phyloP scores from a whole-genome alignment of 2,329 filamentous ascomycete species.

The Paracoccidioides brasiliensis region DNA sequence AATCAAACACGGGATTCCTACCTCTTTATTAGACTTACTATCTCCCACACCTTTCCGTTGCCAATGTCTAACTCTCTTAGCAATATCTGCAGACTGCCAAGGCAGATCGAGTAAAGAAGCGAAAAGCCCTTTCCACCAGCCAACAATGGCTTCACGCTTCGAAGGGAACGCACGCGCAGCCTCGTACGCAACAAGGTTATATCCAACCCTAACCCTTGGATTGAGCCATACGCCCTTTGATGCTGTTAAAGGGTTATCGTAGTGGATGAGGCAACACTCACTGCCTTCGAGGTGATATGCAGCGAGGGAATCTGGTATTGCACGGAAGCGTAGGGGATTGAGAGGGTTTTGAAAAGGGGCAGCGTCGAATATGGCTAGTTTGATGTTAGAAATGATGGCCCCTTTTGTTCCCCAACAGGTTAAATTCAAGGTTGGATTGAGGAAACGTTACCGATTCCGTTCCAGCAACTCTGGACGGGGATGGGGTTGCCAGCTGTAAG shows the following conservation, averaged over 20 bases:
- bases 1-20: constrained; percentile 42
- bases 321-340: constrained; percentile 46
- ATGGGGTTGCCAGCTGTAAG: constrained; percentile 5
- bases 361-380: constrained; percentile 9
- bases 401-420: constrained; percentile 6
- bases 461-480: constrained; percentile 11
- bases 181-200: constrained; percentile 18
- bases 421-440: constrained; percentile 3
- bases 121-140: constrained; percentile 43
- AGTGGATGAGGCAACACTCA: constrained; percentile 55
- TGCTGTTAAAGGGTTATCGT: constrained; percentile 23
- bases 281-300: constrained; percentile 50
- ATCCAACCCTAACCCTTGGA: constrained; percentile 28
- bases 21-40: constrained; percentile 28
- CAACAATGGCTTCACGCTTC: constrained; percentile 36
- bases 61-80: constrained; percentile 27
- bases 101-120: constrained; percentile 26
- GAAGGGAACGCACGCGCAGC: constrained; percentile 41
- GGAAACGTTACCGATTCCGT: constrained; percentile 5
- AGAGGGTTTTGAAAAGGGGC: constrained; percentile 14
- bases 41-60: constrained; percentile 28
- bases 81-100: constrained; percentile 19
- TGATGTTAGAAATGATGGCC: background rate
- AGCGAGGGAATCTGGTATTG: constrained; percentile 48
- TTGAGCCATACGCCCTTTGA: constrained; percentile 27